Evolutionary conservation across 805 yeast species (phyloP).

Genomic region (Wickerhamiella dianesei): DNA sequence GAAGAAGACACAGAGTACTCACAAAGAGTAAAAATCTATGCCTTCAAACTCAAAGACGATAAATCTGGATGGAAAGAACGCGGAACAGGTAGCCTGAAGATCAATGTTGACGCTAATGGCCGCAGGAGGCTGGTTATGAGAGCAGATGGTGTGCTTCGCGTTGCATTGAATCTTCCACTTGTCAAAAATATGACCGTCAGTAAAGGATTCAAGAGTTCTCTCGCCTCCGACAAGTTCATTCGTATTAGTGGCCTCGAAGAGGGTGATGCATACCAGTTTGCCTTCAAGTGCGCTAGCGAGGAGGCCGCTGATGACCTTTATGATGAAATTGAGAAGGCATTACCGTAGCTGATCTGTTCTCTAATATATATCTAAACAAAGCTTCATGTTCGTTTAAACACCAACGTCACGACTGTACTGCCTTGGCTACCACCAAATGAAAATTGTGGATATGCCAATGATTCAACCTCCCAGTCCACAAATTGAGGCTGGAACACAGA

Average conservation of each 20-base stretch:
- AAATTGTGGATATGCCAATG: slow-evolving; percentile 64
- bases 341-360: background rate
- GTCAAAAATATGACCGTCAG: slow-evolving; percentile 45
- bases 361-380: background rate
- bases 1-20: slow-evolving; percentile 56
- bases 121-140: slow-evolving; percentile 71
- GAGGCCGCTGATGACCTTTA: slow-evolving; percentile 46
- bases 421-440: slow-evolving; percentile 86
- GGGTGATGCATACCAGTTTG: slow-evolving; percentile 64
- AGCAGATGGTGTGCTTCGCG: slow-evolving; percentile 70
- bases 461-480: slow-evolving; percentile 29
- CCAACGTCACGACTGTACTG: slow-evolving; percentile 74
- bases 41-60: slow-evolving; percentile 38
- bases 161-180: slow-evolving; percentile 65
- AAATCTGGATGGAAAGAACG: slow-evolving; percentile 88
- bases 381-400: slow-evolving; percentile 33
- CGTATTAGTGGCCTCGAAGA: slow-evolving; percentile 58
- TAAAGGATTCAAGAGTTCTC: slow-evolving; percentile 77
- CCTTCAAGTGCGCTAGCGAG: slow-evolving; percentile 55
- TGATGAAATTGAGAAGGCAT: slow-evolving; percentile 23
- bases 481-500: slow-evolving; percentile 27
- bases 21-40: slow-evolving; percentile 67
- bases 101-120: slow-evolving; percentile 35
- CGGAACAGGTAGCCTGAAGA: slow-evolving; percentile 78
- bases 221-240: slow-evolving; percentile 70